These are phyloP conservation scores for Penstemon davidsonii DNA, from an alignment of 257 asterid species.

Conservation along the genomic window DNA sequence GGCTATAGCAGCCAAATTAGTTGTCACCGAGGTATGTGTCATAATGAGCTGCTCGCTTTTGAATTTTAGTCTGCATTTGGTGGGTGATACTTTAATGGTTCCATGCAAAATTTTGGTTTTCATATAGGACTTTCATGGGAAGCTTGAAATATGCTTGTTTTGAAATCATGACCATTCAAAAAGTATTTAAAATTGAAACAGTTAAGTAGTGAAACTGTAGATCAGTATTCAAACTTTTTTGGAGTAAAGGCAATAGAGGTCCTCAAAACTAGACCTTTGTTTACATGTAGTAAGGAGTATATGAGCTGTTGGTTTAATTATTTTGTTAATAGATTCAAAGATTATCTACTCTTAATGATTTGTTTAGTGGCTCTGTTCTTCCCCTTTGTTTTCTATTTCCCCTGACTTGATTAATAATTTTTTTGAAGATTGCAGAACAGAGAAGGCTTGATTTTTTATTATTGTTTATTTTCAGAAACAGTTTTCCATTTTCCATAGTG, in stretches of 20 bases:
- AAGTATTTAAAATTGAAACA: not conserved
- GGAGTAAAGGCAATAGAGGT: not conserved
- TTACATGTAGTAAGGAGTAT: not conserved
- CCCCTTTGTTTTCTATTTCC: not conserved
- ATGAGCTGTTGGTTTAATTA: not conserved
- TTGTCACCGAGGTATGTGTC: constrained; percentile 47
- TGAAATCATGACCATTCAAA: not conserved
- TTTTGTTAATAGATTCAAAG: not conserved
- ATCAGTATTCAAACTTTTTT: not conserved
- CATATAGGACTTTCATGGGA: not conserved
- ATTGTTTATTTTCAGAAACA: not conserved
- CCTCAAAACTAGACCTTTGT: constrained; percentile 12
- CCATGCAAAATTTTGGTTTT: not conserved
- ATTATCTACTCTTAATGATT: constrained; percentile 3
- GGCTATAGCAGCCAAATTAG: constrained; percentile 72
- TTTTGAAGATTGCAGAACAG: not conserved
- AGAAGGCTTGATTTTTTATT: not conserved
- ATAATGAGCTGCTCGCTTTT: constrained; percentile 8
- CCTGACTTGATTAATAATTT: not conserved
- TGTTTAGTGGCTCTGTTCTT: not conserved
- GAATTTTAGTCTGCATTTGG: not conserved
- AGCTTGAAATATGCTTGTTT: not conserved
- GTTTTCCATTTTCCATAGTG: not conserved
- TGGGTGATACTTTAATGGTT: not conserved
- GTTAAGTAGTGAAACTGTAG: not conserved